Base-by-base conservation (phyloP, 371 early-diverging fungal genomes). In the Mortierella sp. region DNA sequence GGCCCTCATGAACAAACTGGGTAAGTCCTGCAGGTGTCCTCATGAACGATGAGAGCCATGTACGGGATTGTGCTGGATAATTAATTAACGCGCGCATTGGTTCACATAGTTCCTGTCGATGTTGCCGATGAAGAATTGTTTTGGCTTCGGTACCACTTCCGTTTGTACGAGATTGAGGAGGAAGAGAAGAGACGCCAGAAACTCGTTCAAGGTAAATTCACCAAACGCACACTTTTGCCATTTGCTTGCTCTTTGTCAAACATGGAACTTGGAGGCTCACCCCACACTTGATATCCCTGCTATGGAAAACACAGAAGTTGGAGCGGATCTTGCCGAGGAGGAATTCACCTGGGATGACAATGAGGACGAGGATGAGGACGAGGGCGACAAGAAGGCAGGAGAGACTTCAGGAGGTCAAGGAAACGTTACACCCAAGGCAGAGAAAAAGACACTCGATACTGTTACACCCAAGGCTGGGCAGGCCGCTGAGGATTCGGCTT, bases 331-430 rank as follows among this genome's bases (percentile, higher is more conserved):
- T 47, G 77, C 84, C 19, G 84, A 83, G 34, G 82, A 82, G 8
- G 84, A 83, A 22, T 81, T 81, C 39, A 77, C 82, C n/a, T 81
- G 82, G 82, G 82, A 81, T n/a, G 82, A 81, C 39, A 75, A 75
- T 31, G 80, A 80, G n/a, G 81, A 77, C 34, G 81, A 81, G 7
- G 81, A 81, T 10, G 77, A 81, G 26, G 65, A 52, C 8, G 76
- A 80, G 41, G 29, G 26, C 34, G 43, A 43, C 8, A 31, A 40
- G 45, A 66, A 45, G 61, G 19, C 22, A 39, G 68, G 45, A 40
- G 76, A 76, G 63, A 14, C 64, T 26, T 58, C 71, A 52, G 76
- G 70, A 55, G 72, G 76, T 5, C 77, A 77, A 8, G 79, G 84
- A 40, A 79, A 79, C 26, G 48, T 75, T 13, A 83, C 83, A 0